Conservation (phyloP, 495 filamentous ascomycete species). For the Penicillium coffeae region DNA sequence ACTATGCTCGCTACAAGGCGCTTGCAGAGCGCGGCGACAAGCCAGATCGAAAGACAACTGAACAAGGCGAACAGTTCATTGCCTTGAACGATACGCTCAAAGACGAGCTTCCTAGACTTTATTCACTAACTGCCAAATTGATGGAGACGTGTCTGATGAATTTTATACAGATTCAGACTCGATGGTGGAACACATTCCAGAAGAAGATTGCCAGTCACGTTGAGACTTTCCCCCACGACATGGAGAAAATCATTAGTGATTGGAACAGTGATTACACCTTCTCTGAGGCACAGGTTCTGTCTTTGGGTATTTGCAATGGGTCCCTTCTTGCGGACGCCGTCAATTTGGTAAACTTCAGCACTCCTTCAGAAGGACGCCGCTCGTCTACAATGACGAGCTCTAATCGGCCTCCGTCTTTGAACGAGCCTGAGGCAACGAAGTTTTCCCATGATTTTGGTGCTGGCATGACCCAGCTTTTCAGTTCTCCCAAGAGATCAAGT, state of each 20-base stretch:
- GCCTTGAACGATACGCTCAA: slow-evolving; percentile 90
- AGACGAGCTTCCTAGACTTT: slow-evolving; percentile 86
- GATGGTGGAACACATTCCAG: slow-evolving; percentile 77
- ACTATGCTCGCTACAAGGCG: slow-evolving; percentile 79
- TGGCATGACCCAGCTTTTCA: slow-evolving; percentile 29
- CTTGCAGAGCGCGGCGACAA: slow-evolving; percentile 75
- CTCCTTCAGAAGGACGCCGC: slow-evolving; percentile 45
- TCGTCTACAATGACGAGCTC: slow-evolving; percentile 44
- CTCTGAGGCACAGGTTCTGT: slow-evolving; percentile 44
- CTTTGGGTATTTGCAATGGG: slow-evolving; percentile 57
- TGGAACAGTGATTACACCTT: slow-evolving; percentile 72
- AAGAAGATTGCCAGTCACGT: slow-evolving; percentile 74
- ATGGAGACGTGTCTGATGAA: slow-evolving; percentile 75
- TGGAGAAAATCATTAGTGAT: slow-evolving; percentile 61
- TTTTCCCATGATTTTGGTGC: slow-evolving; percentile 47
- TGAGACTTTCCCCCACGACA: slow-evolving; percentile 61
- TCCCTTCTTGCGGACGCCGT: slow-evolving; percentile 49
- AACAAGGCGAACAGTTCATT: slow-evolving; percentile 79
- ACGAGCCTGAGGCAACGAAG: slow-evolving; percentile 57
- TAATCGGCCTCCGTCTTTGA: slow-evolving; percentile 57
- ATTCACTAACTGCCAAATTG: slow-evolving; percentile 68
- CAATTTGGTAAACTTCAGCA: slow-evolving; percentile 51
- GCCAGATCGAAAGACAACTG: slow-evolving; percentile 73
- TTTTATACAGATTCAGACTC: slow-evolving; percentile 73
- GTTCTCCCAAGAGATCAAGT: slow-evolving; percentile 8